Base-by-base conservation (phyloP, 2,329 filamentous ascomycete genomes). In the Thielaviopsis populi region DNA sequence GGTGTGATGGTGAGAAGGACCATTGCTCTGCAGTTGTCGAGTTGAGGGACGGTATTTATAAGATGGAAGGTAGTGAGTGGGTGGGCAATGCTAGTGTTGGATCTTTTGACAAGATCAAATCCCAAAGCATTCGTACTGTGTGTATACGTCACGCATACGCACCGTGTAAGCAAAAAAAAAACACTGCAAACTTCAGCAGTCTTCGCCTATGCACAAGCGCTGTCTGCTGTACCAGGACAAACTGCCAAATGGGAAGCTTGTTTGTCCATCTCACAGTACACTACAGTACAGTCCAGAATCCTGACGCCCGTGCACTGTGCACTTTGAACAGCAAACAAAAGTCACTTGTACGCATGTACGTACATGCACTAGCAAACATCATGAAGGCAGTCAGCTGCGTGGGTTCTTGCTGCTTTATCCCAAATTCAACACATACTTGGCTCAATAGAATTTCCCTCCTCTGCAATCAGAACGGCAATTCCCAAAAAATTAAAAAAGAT, bases 1-100 rank as follows among this genome's bases (percentile, higher is more conserved):
- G 81, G 73, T 3, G 87, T 91, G 78, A 90, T 86, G n/a, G 85
- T 88, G 50, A 94, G 82, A 53, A 88, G 78, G 19, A 91, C 87
- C 88, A 92, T 92, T 8, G 15, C 24, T 27, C 17, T 30, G 59
- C 15, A 4, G 59, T 46, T 61, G 41, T 27, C 27, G 41, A 46
- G 30, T 30, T 54, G 6, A 33, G 15, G 13, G 15, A 11, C 8
- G 19, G n/a, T 24, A 50, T 24, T 27, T 24, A 13, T 27, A 50
- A 50, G 24, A 50, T 27, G 46, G 46, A 50, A 50, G 24, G 50
- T 56, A 19, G 27, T 56, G 27, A 7, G 7, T 7, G 30, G 7
- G 30, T 37, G 33, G 7, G 33, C 10, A 8, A 37, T 37, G 33
- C 10, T 37, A 27, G n/a, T 56, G 30, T 37, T 56, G 30, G 17